phyloP scores from a whole-genome alignment of 768 basidiomycete genomes.

The Russula compacta region DNA sequence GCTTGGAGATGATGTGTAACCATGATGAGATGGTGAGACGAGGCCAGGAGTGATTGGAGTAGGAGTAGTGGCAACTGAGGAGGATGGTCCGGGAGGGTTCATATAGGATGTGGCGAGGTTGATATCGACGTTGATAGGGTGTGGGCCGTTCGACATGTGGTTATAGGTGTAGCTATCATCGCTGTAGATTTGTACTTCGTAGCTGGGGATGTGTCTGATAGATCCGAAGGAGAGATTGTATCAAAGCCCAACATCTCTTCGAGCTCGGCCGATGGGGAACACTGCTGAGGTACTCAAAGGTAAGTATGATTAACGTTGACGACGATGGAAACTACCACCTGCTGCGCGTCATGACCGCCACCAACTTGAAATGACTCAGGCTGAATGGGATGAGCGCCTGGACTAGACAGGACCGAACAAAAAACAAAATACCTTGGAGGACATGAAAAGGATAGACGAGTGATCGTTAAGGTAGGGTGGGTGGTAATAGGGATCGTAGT shows the following conservation, averaged over 20 bases:
- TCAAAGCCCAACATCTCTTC: background rate
- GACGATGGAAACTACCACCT: background rate
- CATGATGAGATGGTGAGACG: constrained; percentile 13
- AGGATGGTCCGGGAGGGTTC: background rate
- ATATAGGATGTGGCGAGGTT: background rate
- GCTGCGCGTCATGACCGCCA: constrained; percentile 7
- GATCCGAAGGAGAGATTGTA: background rate
- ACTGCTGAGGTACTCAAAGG: background rate
- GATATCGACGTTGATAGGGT: constrained; percentile 15
- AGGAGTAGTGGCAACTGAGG: constrained; percentile 8
- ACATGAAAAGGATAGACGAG: constrained; percentile 1
- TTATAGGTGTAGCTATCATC: background rate
- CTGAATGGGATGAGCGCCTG: constrained; percentile 4
- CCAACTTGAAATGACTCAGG: constrained; percentile 7
- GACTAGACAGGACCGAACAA: background rate
- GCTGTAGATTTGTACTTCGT: background rate
- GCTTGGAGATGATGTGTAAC: constrained; percentile 16
- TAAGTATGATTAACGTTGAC: background rate
- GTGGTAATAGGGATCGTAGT: background rate
- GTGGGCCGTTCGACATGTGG: background rate
- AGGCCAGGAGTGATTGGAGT: constrained; percentile 15
- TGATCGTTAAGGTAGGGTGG: background rate
- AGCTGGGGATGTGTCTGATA: background rate
- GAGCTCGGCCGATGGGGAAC: background rate
- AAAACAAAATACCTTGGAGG: background rate